phyloP scores from a whole-genome alignment of 2,329 filamentous ascomycete genomes.

The Zarea fungicola region DNA sequence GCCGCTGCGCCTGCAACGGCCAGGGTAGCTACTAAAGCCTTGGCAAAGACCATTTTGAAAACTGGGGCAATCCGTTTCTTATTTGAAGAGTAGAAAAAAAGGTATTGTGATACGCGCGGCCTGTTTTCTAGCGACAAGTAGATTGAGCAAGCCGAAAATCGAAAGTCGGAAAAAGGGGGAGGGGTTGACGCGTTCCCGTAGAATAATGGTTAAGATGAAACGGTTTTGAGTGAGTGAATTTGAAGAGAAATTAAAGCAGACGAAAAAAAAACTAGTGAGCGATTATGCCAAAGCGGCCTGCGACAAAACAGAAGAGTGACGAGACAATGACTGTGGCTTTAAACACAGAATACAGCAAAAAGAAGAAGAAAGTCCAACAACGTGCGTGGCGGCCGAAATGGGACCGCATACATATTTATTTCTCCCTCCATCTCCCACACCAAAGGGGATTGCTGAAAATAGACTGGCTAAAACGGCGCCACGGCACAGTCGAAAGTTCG shows the following conservation, averaged over 20 bases:
- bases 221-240: not conserved
- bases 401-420: conserved; percentile 4
- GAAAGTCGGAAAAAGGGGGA: not conserved
- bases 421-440: not conserved
- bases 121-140: not conserved
- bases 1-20: conserved; percentile 37
- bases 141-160: not conserved
- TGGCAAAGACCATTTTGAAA: conserved; percentile 17
- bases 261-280: not conserved
- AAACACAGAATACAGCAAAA: too few relatives aligned
- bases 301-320: not conserved
- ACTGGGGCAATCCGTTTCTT: not conserved
- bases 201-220: not conserved
- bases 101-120: not conserved
- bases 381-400: too few relatives aligned
- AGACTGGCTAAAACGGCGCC: not conserved
- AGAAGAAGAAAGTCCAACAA: too few relatives aligned
- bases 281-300: not conserved
- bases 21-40: conserved; percentile 29
- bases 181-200: not conserved
- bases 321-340: too few relatives aligned
- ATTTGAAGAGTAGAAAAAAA: conserved; percentile 17
- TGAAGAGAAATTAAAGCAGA: not conserved
- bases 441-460: not conserved
- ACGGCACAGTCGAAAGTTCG: not conserved